A percentile compares a stretch with the other conserved stretches of the same genome.
Conservation (phyloP, 2,329 filamentous ascomycete species). For the Diaporthe vexans region DNA sequence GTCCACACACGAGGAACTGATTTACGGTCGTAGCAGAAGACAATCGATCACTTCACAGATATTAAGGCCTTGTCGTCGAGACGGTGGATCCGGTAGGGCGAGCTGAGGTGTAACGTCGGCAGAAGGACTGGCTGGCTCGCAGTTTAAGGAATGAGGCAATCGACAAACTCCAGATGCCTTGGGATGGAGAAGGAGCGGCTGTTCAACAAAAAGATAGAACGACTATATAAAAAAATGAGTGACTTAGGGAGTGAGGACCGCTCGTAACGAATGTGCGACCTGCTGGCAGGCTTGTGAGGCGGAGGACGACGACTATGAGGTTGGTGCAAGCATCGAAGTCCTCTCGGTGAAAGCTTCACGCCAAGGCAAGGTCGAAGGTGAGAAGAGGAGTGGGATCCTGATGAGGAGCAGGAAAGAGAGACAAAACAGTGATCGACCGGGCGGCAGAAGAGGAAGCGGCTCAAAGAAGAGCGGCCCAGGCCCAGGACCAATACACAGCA, state of each 20-base stretch:
- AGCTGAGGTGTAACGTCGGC: neutral
- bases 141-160: conserved; percentile 28
- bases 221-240: conserved; percentile 51
- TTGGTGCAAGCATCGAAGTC: conserved; percentile 39
- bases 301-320: conserved; percentile 37
- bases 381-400: conserved; percentile 40
- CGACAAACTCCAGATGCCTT: conserved; percentile 26
- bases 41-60: conserved; percentile 33
- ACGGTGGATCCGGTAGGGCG: conserved; percentile 35
- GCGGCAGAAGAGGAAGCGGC: conserved; percentile 37
- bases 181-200: conserved; percentile 40
- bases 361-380: conserved; percentile 39
- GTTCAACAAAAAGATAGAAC: conserved; percentile 37
- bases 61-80: conserved; percentile 37
- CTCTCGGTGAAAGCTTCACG: conserved; percentile 42
- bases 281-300: conserved; percentile 64
- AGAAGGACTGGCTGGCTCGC: conserved; percentile 6
- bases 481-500: conserved; percentile 24
- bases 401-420: conserved; percentile 39
- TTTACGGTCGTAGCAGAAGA: conserved; percentile 38
- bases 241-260: conserved; percentile 46
- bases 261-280: conserved; percentile 69
- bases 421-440: conserved; percentile 39
- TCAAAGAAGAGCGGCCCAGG: conserved; percentile 39
- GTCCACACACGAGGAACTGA: neutral